Percentiles rank a stretch among this genome's conserved stretches.
These are phyloP conservation scores for Xylariomycetidae sp. DNA, from an alignment of 2,329 filamentous ascomycete genomes.

Conservation along the genomic window DNA sequence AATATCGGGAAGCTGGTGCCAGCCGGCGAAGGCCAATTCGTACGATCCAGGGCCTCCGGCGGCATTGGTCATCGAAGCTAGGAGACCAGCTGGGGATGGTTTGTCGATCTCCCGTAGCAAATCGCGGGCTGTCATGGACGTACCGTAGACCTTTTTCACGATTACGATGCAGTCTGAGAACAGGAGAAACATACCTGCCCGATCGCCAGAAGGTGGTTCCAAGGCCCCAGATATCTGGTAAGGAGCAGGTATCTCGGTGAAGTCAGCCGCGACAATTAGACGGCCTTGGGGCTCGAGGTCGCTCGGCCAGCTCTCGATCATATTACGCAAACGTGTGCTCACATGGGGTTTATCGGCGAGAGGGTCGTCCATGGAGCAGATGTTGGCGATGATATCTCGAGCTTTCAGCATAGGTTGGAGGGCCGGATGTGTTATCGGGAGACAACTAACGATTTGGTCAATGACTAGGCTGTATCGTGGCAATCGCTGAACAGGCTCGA, in stretches of 20 bases:
- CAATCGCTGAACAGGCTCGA: conserved; percentile 91
- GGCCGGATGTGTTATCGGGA: conserved; percentile 82
- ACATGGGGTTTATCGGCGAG: conserved; percentile 67
- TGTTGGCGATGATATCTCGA: conserved; percentile 89
- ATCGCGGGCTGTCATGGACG: conserved; percentile 66
- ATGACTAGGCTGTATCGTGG: conserved; percentile 95
- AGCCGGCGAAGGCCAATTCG: conserved; percentile 72
- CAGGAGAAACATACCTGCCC: conserved; percentile 69
- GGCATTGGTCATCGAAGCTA: conserved; percentile 60
- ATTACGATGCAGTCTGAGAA: conserved; percentile 81
- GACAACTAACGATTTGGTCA: conserved; percentile 83
- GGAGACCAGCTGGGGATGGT: conserved; percentile 59
- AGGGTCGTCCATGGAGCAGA: conserved; percentile 83
- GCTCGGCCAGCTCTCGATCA: conserved; percentile 73
- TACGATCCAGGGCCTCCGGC: conserved; percentile 57
- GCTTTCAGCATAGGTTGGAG: conserved; percentile 80
- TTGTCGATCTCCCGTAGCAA: conserved; percentile 83
- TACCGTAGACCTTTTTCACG: conserved; percentile 63
- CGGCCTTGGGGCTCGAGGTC: conserved; percentile 71
- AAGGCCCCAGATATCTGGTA: conserved; percentile 46
- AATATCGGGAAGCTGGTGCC: conserved; percentile 63
- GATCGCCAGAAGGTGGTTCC: conserved; percentile 38
- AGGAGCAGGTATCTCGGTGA: conserved; percentile 70
- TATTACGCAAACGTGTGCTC: conserved; percentile 67
- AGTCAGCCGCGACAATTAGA: conserved; percentile 76